A percentile compares a stretch with the other conserved stretches of the same genome.
These are phyloP conservation scores for Alternaria sp. DNA, from an alignment of 2,329 filamentous ascomycete genomes.

Conservation along the genomic window DNA sequence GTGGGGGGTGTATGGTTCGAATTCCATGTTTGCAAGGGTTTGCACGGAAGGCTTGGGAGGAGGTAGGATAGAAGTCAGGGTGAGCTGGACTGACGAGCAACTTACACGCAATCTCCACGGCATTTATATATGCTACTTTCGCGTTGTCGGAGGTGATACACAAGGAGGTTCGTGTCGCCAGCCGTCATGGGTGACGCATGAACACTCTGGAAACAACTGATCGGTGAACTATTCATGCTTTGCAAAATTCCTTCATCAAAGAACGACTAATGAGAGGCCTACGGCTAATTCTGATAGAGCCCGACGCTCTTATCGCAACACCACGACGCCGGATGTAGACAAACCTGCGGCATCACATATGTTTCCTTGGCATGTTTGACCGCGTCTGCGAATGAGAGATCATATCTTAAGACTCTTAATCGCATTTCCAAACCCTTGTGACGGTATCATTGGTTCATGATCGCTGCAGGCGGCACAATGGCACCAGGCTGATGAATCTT, in stretches of 20 bases:
- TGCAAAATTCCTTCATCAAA: neutral
- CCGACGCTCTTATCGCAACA: neutral
- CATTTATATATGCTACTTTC: neutral
- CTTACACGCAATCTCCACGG: neutral
- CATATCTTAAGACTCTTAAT: neutral
- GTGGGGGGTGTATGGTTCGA: neutral
- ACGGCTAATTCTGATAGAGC: neutral
- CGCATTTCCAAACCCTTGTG: neutral
- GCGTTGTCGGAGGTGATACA: neutral
- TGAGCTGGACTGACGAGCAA: neutral
- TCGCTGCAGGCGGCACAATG: neutral
- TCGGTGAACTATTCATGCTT: neutral
- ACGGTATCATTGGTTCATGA: neutral
- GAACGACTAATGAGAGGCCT: neutral
- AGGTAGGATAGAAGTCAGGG: neutral
- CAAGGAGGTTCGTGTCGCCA: neutral
- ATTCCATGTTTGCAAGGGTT: neutral
- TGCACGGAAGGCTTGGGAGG: neutral
- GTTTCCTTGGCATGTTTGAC: neutral
- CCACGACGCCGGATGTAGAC: neutral
- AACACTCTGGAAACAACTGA: neutral
- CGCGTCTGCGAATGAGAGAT: neutral
- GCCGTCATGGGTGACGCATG: neutral
- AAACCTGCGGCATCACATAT: neutral
- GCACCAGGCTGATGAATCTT: neutral